Evolutionary conservation across 208 protist species (phyloP), one percentile per base, ranked within the genome.

Genomic region (Wallacemonas sp.): DNA sequence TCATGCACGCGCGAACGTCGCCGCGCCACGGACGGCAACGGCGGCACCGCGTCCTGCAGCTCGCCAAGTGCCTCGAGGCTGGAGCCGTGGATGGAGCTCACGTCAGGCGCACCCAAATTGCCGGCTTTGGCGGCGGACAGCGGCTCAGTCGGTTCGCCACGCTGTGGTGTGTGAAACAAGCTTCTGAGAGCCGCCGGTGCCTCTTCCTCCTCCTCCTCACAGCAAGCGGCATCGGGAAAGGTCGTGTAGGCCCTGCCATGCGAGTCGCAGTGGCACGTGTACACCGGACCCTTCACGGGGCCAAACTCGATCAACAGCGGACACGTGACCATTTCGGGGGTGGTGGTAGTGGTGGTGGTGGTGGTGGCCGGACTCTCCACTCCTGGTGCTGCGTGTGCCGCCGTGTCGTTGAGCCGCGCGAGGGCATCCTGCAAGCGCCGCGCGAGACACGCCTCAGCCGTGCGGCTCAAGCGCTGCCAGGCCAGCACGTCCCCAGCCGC

Each of bases 231-330:
- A 4, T 65, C 38, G 30, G 39, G 36, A 44, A 58, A 39, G 11
- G 43, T 41, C 2, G 70, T 61, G 19, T 38, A 65, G 1, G 55
- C 47, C 9, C 52, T 24, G 16, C 32, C 52, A 30, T 6, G 27
- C 26, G 29, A 36, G 21, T 68, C 49, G 39, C 65, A 69, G 1
- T 32, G 2, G 17, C 69, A 29, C 43, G 26, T 56, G n/a, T 73
- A 69, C 9, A 46, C 23, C 2, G 38, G 34, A 21, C 30, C 58
- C 1, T 21, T 34, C 30, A 54, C 57, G 49, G 60, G 63, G 29
- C 72, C 72, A 27, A 68, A 56, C 23, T 78, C 57, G 33, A 80
- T 71, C 23, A 44, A 43, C 43, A 80, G 63, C 17, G 67, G 68
- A 19, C 33, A 21, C 48, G 19, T 44, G n/a, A n/a, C n/a, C n/a